phyloP scores from a whole-genome alignment of 139 green algal species.

The Micromonas commoda region DNA sequence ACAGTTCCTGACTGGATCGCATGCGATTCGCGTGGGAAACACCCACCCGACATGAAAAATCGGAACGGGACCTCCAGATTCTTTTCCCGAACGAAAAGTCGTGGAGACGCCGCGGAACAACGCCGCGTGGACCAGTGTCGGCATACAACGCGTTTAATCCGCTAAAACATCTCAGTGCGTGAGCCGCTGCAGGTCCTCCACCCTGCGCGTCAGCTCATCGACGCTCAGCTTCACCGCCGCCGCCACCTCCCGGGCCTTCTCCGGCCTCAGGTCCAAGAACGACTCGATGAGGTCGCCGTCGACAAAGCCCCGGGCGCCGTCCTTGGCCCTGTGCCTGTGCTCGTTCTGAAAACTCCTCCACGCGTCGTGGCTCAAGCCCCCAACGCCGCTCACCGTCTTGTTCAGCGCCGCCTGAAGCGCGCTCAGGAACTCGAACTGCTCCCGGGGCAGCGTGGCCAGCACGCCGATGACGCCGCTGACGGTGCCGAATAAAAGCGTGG shows the following conservation, averaged over 20 bases:
- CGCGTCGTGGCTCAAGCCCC: conserved; percentile 70
- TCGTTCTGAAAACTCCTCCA: conserved; percentile 66
- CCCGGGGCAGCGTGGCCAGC: conserved; percentile 63
- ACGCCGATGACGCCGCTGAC: conserved; percentile 85
- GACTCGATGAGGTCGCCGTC: conserved; percentile 93
- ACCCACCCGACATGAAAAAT: no score
- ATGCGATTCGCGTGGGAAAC: no score
- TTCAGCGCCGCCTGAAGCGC: conserved; percentile 55
- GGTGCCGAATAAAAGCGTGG: conserved; percentile 80
- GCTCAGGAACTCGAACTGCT: conserved; percentile 60
- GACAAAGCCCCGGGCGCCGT: conserved; percentile 57
- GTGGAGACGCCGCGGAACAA: no score
- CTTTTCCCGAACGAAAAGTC: no score
- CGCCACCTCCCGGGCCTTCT: conserved; percentile 49
- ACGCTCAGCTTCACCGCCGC: neutral
- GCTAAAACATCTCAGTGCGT: conserved; percentile 16
- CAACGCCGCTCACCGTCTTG: conserved; percentile 71
- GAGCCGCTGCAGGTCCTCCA: conserved; percentile 41
- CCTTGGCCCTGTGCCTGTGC: neutral
- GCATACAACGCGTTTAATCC: no score
- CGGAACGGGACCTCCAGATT: no score
- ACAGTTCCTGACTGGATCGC: no score
- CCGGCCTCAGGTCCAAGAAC: conserved; percentile 74
- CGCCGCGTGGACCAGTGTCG: no score
- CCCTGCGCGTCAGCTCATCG: conserved; percentile 36